Conservation (phyloP, 192 early-diverging fungal genomes). For the Backusella tarrabulga region DNA sequence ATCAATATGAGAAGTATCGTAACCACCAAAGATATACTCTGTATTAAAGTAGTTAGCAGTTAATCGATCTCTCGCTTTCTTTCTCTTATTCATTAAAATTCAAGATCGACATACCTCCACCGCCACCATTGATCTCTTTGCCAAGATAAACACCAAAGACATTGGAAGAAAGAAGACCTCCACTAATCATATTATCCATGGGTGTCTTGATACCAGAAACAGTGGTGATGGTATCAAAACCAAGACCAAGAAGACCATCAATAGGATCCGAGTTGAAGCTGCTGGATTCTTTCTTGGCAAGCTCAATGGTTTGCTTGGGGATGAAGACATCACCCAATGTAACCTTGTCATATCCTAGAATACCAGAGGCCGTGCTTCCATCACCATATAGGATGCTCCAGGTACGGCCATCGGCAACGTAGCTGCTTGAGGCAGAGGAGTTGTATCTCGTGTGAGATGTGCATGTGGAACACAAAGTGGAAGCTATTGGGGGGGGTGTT, state of each 20-base stretch:
- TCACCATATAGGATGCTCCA: conserved; percentile 59
- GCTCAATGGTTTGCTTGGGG: conserved; percentile 30
- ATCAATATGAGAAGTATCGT: conserved; percentile 33
- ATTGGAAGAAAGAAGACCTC: conserved; percentile 57
- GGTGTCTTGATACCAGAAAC: conserved; percentile 37
- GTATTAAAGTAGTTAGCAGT: neutral
- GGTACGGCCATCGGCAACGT: conserved; percentile 47
- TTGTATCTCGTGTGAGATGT: conserved; percentile 48
- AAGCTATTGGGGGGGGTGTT: conserved; percentile 18
- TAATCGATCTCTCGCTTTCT: neutral
- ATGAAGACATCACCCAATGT: conserved; percentile 28
- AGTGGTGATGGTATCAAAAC: conserved; percentile 28
- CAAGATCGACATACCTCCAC: conserved; percentile 11
- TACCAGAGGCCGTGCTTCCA: conserved; percentile 24
- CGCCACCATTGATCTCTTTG: conserved; percentile 38
- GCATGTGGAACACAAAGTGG: conserved; percentile 31
- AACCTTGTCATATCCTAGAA: conserved; percentile 24
- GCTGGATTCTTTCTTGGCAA: conserved; percentile 25
- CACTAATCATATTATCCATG: conserved; percentile 50
- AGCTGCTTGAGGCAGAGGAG: conserved; percentile 50
- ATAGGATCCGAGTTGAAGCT: conserved; percentile 16
- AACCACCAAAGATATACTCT: conserved; percentile 52
- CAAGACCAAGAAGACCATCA: conserved; percentile 35
- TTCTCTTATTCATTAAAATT: neutral
- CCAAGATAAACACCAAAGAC: conserved; percentile 71